Conservation (phyloP, 1,284 basidiomycete species). For the Ustilago tritici region DNA sequence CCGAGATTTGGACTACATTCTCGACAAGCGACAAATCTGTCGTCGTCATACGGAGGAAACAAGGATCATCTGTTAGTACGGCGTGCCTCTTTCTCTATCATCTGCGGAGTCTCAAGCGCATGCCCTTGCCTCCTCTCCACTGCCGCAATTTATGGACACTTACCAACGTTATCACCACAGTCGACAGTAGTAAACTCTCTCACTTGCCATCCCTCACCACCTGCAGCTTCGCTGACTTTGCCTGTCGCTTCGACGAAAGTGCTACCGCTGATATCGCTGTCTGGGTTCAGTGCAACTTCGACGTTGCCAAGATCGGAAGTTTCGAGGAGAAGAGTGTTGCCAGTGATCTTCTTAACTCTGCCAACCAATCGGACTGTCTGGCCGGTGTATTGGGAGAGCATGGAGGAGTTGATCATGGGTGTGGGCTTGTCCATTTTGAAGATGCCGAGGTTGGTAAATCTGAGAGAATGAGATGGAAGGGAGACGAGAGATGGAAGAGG, state of each 20-base stretch:
- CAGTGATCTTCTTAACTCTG: conserved; percentile 60
- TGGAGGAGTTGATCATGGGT: conserved; percentile 64
- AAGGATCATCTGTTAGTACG: not conserved
- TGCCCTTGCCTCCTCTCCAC: not conserved
- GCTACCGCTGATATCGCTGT: conserved; percentile 42
- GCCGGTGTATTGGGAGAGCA: conserved; percentile 45
- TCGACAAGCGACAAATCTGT: conserved; percentile 56
- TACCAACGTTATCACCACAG: conserved; percentile 61
- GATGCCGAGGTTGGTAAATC: not conserved
- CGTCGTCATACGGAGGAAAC: not conserved
- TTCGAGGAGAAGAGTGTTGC: conserved; percentile 56
- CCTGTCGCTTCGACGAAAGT: conserved; percentile 64
- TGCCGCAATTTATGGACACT: conserved; percentile 14
- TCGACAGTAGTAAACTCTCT: conserved; percentile 54
- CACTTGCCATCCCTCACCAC: conserved; percentile 36
- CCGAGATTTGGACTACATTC: conserved; percentile 54
- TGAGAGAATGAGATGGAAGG: not conserved
- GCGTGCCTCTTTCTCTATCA: not conserved
- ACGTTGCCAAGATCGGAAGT: conserved; percentile 63
- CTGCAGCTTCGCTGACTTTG: conserved; percentile 56
- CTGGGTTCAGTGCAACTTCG: conserved; percentile 58
- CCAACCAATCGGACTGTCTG: conserved; percentile 64
- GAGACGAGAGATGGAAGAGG: not conserved
- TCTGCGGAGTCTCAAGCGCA: not conserved
- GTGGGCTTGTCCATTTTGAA: conserved; percentile 64